These are phyloP conservation scores for Penicillium expansum DNA, from an alignment of 2,329 filamentous ascomycete species.

Conservation along the genomic window DNA sequence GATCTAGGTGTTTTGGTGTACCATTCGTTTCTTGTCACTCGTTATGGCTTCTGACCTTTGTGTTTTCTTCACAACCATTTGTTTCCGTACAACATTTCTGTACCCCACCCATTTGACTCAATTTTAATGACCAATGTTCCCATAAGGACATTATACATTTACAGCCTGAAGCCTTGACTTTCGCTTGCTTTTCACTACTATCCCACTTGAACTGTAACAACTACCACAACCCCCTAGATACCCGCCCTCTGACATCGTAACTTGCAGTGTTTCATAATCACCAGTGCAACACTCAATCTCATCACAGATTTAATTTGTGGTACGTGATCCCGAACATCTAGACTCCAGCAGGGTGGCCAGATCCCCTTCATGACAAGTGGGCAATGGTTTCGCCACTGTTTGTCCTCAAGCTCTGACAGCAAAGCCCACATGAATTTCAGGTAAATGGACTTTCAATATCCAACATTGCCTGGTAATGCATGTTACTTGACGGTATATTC, in stretches of 20 bases:
- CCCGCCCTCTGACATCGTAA: no score
- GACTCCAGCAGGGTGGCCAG: not conserved
- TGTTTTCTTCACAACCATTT: not conserved
- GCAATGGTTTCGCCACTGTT: not conserved
- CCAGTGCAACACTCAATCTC: no score
- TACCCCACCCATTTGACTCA: slow-evolving; percentile 1
- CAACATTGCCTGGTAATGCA: not conserved
- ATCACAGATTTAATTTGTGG: not conserved
- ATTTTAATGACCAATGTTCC: slow-evolving; percentile 12
- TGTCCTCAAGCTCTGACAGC: not conserved
- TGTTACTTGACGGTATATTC: not conserved
- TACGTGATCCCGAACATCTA: not conserved
- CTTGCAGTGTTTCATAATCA: no score
- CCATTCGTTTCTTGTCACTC: slow-evolving; percentile 11
- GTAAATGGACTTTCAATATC: not conserved
- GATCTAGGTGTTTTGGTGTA: not conserved
- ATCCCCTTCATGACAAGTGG: not conserved
- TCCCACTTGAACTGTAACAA: no score
- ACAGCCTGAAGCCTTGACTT: rapidly evolving
- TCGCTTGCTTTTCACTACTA: no score
- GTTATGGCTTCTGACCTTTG: not conserved
- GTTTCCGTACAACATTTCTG: slow-evolving; percentile 6
- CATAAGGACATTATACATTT: not conserved
- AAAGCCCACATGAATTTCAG: not conserved
- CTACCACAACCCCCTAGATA: no score